A percentile compares a stretch with the other conserved stretches of the same genome.
These are phyloP conservation scores for Xylaria cubensis DNA, from an alignment of 495 filamentous ascomycete genomes.

Conservation along the genomic window DNA sequence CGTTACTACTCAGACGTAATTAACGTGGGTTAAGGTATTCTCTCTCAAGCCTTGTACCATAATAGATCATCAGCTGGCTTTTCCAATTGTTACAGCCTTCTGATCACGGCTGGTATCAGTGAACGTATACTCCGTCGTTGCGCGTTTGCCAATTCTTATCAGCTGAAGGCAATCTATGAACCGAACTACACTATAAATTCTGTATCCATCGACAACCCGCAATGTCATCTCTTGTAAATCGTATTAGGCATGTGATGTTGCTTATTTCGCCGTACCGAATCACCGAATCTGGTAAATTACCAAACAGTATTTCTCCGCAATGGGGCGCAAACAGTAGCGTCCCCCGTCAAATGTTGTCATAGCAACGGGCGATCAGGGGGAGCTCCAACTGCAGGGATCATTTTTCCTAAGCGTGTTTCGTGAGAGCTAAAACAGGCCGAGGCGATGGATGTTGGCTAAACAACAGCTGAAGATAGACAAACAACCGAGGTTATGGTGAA, in stretches of 20 bases:
- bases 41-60: neutral
- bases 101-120: neutral
- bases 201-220: neutral
- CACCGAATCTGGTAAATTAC: conserved; percentile 22
- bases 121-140: neutral
- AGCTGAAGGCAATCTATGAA: neutral
- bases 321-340: conserved; percentile 28
- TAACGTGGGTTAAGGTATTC: neutral
- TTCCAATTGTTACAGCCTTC: neutral
- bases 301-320: conserved; percentile 32
- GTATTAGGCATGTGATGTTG: conserved; percentile 20
- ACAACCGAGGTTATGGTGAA: conserved; percentile 15
- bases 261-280: conserved; percentile 26
- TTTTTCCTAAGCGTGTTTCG: conserved; percentile 5
- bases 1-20: neutral
- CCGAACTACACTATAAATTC: no score
- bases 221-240: neutral
- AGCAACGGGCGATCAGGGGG: conserved; percentile 41
- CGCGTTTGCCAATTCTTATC: neutral
- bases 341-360: conserved; percentile 39
- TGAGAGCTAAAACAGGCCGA: conserved; percentile 13
- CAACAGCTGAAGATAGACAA: conserved; percentile 8
- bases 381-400: conserved; percentile 18
- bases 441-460: conserved; percentile 16
- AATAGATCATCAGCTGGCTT: neutral